Evolutionary conservation across 805 yeast genomes (phyloP).

Genomic region (Saccharomyces jurei): DNA sequence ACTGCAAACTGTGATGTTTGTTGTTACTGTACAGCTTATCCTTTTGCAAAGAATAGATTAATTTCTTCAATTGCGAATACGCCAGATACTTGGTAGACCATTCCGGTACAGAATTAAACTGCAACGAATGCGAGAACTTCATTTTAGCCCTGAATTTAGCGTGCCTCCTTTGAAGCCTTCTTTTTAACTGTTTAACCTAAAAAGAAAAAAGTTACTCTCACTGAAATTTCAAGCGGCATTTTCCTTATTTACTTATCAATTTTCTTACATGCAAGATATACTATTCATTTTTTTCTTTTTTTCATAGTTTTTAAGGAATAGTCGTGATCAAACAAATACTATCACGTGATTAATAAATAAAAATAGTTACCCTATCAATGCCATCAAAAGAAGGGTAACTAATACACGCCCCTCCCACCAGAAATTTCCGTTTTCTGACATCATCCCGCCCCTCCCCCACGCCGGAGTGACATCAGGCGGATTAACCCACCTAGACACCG

Average conservation of each 20-base stretch:
- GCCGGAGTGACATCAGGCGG: not conserved
- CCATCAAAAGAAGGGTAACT: not conserved
- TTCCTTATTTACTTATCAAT: not conserved
- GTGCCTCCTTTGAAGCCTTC: not conserved
- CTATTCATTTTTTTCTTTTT: conserved; percentile 1
- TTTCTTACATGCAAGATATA: not conserved
- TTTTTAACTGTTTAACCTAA: not conserved
- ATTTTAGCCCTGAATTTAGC: conserved; percentile 32
- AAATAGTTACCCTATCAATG: not conserved
- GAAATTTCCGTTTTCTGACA: not conserved
- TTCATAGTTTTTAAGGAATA: not conserved
- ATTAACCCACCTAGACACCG: not conserved
- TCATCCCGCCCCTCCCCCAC: not conserved
- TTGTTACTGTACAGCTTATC: conserved; percentile 33
- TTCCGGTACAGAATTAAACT: conserved; percentile 96
- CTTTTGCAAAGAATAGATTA: conserved; percentile 74
- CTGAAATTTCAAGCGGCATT: not conserved
- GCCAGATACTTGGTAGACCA: conserved; percentile 92
- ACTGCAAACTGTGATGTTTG: conserved; percentile 3
- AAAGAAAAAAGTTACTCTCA: not conserved
- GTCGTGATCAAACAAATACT: not conserved
- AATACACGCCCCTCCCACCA: not conserved
- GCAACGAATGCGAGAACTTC: conserved; percentile 93
- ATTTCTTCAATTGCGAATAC: conserved; percentile 78
- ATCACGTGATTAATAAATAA: not conserved